phyloP scores from a whole-genome alignment of 1,284 basidiomycete species.

The Tremellales sp. region DNA sequence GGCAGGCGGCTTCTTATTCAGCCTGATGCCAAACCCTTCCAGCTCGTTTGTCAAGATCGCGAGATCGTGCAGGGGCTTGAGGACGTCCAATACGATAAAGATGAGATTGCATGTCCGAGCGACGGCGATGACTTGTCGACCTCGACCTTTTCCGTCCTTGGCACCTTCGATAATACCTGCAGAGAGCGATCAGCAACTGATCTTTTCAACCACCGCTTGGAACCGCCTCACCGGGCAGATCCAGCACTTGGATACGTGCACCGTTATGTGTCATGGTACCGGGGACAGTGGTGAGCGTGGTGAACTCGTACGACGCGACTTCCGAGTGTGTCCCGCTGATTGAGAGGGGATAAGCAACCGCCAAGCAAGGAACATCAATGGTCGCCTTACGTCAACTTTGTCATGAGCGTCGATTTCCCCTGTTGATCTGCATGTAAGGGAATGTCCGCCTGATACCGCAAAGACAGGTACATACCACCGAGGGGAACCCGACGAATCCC shows the following conservation, averaged over 20 bases:
- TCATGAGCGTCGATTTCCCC: conserved; percentile 90
- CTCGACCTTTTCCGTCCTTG: conserved; percentile 95
- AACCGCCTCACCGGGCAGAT: conserved; percentile 44
- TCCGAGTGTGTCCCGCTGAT: conserved; percentile 83
- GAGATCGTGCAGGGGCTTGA: conserved; percentile 95
- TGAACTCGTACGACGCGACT: conserved; percentile 98
- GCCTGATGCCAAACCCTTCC: conserved; percentile 93
- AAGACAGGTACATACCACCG: conserved; percentile 16
- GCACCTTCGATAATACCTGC: conserved; percentile 98
- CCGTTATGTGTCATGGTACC: conserved; percentile 70
- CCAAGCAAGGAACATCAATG: neutral
- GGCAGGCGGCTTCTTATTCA: conserved; percentile 92
- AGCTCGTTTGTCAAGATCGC: conserved; percentile 85
- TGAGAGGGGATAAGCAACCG: neutral
- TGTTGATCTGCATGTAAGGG: conserved; percentile 4
- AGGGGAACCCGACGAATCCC: conserved; percentile 73
- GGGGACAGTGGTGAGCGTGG: conserved; percentile 67
- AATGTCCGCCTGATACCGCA: neutral
- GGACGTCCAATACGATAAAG: conserved; percentile 96
- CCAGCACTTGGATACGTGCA: conserved; percentile 62
- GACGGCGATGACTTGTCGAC: conserved; percentile 90
- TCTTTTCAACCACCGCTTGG: neutral
- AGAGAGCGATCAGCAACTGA: conserved; percentile 55
- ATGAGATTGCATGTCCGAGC: conserved; percentile 97
- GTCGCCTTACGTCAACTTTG: conserved; percentile 68